Percentiles rank a stretch among this genome's conserved stretches.
These are phyloP conservation scores for Wickerhamiella bombiphila DNA, from an alignment of 805 yeast genomes.

Conservation along the genomic window DNA sequence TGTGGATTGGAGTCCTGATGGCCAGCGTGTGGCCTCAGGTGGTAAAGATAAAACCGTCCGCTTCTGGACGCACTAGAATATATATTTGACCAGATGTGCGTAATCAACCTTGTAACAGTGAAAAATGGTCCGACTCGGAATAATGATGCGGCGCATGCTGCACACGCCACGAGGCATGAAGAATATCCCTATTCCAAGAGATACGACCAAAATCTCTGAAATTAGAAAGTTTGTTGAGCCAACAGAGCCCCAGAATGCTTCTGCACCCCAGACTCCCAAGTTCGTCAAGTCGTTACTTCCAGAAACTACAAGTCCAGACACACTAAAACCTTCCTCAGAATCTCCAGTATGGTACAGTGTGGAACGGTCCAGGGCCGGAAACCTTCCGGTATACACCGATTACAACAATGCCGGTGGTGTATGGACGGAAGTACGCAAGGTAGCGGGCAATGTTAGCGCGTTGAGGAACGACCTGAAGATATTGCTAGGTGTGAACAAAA, in stretches of 20 bases:
- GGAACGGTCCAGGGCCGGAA: constrained; percentile 30
- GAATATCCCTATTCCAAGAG: constrained; percentile 41
- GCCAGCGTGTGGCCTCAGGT: constrained; percentile 87
- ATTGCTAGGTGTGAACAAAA: constrained; percentile 32
- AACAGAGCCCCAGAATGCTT: constrained; percentile 1
- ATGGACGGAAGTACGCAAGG: constrained; percentile 60
- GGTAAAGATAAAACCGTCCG: constrained; percentile 93
- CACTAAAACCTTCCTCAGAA: constrained; percentile 2
- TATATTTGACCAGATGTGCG: no score
- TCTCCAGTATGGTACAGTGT: constrained; percentile 14
- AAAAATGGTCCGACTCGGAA: background rate
- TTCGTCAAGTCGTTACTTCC: constrained; percentile 10
- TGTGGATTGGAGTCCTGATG: constrained; percentile 97
- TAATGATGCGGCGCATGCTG: background rate
- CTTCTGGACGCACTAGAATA: constrained; percentile 69
- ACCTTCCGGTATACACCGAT: constrained; percentile 71
- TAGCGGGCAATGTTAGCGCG: constrained; percentile 52
- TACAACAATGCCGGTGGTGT: constrained; percentile 43
- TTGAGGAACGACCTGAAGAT: constrained; percentile 51
- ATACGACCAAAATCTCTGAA: constrained; percentile 15
- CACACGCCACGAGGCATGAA: constrained; percentile 2
- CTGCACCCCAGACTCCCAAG: background rate
- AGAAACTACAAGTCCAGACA: background rate
- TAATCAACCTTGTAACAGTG: background rate
- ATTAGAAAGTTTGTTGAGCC: constrained; percentile 6